These are phyloP conservation scores for Reticulascus tulasneorum DNA, from an alignment of 2,329 filamentous ascomycete species.

Conservation along the genomic window DNA sequence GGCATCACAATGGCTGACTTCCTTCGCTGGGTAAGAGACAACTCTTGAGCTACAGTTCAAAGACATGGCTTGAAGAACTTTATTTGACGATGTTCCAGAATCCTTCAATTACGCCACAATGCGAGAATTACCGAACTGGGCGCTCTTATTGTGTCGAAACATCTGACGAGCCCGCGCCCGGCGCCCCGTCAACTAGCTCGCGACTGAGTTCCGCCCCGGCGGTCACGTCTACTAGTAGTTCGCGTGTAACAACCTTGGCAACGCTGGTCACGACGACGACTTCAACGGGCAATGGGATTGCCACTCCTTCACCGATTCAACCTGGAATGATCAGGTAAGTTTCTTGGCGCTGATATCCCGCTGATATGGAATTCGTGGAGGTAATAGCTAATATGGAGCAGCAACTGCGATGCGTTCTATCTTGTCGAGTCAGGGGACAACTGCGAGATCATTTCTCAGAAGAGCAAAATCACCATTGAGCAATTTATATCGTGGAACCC, in stretches of 20 bases:
- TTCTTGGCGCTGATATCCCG: too few species aligned
- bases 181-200: too few species aligned
- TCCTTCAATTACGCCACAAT: constrained; percentile 1
- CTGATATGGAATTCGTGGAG: too few species aligned
- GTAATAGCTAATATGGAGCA: too few species aligned
- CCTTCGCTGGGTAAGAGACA: constrained; percentile 1
- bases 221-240: too few species aligned
- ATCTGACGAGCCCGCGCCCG: background rate
- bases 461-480: constrained; percentile 15
- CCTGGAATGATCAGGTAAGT: constrained; percentile 21
- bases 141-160: constrained; percentile 2
- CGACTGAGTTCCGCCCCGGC: too few species aligned
- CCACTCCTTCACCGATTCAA: constrained; percentile 23
- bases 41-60: too few species aligned
- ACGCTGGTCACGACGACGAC: constrained; percentile 8
- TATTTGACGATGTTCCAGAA: background rate
- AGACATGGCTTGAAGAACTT: too few species aligned
- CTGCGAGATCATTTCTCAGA: constrained; percentile 19
- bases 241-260: too few species aligned
- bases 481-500: constrained; percentile 15
- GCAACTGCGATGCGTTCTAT: constrained; percentile 24
- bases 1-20: constrained; percentile 1
- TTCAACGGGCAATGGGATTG: background rate
- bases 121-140: background rate
- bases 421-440: constrained; percentile 14